Evolutionary conservation across 179 eudicot species (phyloP).

Genomic region (Vitellaria paradoxa): DNA sequence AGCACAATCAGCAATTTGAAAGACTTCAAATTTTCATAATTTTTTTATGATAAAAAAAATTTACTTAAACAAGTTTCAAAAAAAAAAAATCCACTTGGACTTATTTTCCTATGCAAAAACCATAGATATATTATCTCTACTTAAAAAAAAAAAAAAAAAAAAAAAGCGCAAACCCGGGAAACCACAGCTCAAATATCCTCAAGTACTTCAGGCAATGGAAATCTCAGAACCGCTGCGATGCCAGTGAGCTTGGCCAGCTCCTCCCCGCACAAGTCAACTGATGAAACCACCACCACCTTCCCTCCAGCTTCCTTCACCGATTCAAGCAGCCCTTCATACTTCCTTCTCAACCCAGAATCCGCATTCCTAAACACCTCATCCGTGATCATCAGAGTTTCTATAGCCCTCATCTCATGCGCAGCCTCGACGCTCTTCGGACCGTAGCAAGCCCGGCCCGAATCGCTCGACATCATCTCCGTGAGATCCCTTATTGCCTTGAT

Average conservation of each 20-base stretch:
- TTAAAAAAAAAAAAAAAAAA: too few relatives aligned
- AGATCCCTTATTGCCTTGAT: constrained; percentile 24
- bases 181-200: constrained; percentile 24
- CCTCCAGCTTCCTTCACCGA: constrained; percentile 41
- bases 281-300: constrained; percentile 25
- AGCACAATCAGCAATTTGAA: too few relatives aligned
- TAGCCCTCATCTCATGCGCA: constrained; percentile 28
- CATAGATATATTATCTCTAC: too few relatives aligned
- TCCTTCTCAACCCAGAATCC: constrained; percentile 24
- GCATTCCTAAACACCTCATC: constrained; percentile 31
- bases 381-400: constrained; percentile 35
- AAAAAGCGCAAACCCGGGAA: not conserved
- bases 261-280: constrained; percentile 22
- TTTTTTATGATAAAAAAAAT: too few relatives aligned
- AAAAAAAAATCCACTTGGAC: too few relatives aligned
- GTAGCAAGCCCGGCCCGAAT: constrained; percentile 32
- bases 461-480: constrained; percentile 18
- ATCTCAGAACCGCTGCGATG: constrained; percentile 39
- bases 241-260: constrained; percentile 36
- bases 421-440: constrained; percentile 31
- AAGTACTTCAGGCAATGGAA: constrained; percentile 33
- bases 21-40: too few relatives aligned
- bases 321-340: constrained; percentile 26
- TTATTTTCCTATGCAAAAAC: too few relatives aligned
- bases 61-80: too few relatives aligned